These are phyloP conservation scores for Globisporangium viniferum DNA, from an alignment of 352 stramenopile genomes.

Conservation along the genomic window DNA sequence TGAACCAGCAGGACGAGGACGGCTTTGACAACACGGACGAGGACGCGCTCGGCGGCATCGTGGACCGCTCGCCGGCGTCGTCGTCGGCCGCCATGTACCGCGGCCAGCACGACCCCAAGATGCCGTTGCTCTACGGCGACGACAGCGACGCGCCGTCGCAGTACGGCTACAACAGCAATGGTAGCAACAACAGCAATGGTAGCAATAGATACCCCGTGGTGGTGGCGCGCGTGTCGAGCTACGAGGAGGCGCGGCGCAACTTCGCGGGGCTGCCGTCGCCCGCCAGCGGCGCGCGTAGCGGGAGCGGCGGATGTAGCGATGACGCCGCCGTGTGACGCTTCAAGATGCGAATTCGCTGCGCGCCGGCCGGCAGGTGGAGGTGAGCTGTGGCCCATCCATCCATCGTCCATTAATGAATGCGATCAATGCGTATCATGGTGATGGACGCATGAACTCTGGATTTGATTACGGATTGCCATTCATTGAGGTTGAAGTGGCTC, in stretches of 20 bases:
- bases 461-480: neutral
- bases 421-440: neutral
- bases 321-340: constrained; percentile 15
- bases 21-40: constrained; percentile 13
- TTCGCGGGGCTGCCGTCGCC: constrained; percentile 47
- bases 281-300: neutral
- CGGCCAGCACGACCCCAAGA: constrained; percentile 49
- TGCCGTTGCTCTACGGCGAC: constrained; percentile 49
- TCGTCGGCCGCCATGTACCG: constrained; percentile 1
- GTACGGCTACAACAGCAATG: constrained; percentile 14
- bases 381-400: no score
- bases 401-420: neutral
- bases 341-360: neutral
- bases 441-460: neutral
- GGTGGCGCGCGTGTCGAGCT: constrained; percentile 34
- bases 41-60: constrained; percentile 23
- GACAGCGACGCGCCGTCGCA: constrained; percentile 21
- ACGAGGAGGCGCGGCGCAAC: constrained; percentile 53
- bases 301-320: neutral
- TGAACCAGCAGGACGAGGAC: constrained; percentile 74
- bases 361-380: no score
- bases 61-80: constrained; percentile 25
- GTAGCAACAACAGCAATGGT: constrained; percentile 7
- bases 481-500: neutral
- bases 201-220: constrained; percentile 21